Evolutionary conservation across 768 basidiomycete genomes (phyloP).

Genomic region (Tylopilus balloui): DNA sequence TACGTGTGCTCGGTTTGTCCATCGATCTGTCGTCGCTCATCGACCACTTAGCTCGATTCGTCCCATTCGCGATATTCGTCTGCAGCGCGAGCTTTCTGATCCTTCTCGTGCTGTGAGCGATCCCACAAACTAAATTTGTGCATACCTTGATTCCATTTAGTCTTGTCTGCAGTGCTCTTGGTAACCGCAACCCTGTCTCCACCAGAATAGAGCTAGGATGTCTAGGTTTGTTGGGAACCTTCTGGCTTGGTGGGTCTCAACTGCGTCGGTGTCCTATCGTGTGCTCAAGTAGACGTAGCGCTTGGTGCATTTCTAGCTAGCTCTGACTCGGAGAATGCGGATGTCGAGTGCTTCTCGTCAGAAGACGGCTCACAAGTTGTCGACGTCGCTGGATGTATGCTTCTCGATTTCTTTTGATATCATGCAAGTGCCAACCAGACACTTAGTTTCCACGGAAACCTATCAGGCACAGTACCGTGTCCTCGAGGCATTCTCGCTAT

Average conservation of each 20-base stretch:
- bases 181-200: slow-evolving; percentile 71
- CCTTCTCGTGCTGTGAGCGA: slow-evolving; percentile 59
- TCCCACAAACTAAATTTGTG: background rate
- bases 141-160: slow-evolving; percentile 32
- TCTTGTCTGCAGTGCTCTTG: slow-evolving; percentile 59
- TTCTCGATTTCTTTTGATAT: slow-evolving; percentile 1
- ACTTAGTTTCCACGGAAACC: slow-evolving; percentile 73
- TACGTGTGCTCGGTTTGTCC: slow-evolving; percentile 34
- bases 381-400: slow-evolving; percentile 64
- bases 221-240: slow-evolving; percentile 64
- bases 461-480: slow-evolving; percentile 89
- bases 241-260: slow-evolving; percentile 67
- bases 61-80: slow-evolving; percentile 82
- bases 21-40: slow-evolving; percentile 1
- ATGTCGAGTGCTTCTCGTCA: slow-evolving; percentile 77
- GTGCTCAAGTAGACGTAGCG: slow-evolving; percentile 39
- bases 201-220: slow-evolving; percentile 72
- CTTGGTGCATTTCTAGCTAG: slow-evolving; percentile 69
- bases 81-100: slow-evolving; percentile 66
- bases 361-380: slow-evolving; percentile 48
- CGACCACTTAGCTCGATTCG: slow-evolving; percentile 63
- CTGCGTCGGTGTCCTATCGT: background rate
- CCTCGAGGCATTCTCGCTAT: slow-evolving; percentile 72
- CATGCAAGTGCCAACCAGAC: slow-evolving; percentile 1
- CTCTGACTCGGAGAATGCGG: slow-evolving; percentile 73